A percentile compares a stretch with the other conserved stretches of the same genome.
These are phyloP conservation scores for Ophiostoma perfectum DNA, from an alignment of 2,329 filamentous ascomycete genomes.

Conservation along the genomic window DNA sequence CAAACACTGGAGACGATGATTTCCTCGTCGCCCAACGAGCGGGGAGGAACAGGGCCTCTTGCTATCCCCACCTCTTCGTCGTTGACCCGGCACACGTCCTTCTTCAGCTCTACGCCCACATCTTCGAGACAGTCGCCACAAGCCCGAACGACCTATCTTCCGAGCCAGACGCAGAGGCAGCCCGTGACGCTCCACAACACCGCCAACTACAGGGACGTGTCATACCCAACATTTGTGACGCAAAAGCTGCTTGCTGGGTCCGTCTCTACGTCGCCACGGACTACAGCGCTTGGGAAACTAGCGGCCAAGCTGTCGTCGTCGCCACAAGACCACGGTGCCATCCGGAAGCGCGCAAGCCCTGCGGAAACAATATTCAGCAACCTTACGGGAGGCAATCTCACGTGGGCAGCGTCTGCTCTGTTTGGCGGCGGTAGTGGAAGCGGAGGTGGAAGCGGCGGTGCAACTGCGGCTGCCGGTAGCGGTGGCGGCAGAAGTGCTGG, in stretches of 20 bases:
- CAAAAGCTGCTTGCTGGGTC: constrained; percentile 27
- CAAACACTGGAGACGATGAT: constrained; percentile 39
- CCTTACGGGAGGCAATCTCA: constrained; percentile 49
- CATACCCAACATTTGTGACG: constrained; percentile 35
- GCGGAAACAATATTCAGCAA: constrained; percentile 55
- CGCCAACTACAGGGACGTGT: constrained; percentile 15
- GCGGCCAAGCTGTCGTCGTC: constrained; percentile 35
- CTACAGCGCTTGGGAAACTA: constrained; percentile 15
- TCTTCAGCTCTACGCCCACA: constrained; percentile 12
- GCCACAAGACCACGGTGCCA: constrained; percentile 32
- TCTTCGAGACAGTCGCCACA: constrained; percentile 22
- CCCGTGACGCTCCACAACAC: constrained; percentile 9
- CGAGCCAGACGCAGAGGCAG: constrained; percentile 14
- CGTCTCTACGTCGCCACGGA: constrained; percentile 21
- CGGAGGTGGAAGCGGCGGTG: neutral
- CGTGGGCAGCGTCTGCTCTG: constrained; percentile 46
- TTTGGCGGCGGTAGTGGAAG: constrained; percentile 27
- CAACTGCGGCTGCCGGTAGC: neutral
- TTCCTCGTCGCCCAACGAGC: constrained; percentile 40
- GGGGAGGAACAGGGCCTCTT: constrained; percentile 10
- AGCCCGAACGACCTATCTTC: constrained; percentile 7
- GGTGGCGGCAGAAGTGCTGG: constrained; percentile 8
- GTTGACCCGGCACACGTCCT: constrained; percentile 18
- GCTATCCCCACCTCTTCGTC: constrained; percentile 13
- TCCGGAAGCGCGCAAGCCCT: constrained; percentile 53